Conservation (phyloP, 202 grass and related monocot species). For the Digitaria exilis region DNA sequence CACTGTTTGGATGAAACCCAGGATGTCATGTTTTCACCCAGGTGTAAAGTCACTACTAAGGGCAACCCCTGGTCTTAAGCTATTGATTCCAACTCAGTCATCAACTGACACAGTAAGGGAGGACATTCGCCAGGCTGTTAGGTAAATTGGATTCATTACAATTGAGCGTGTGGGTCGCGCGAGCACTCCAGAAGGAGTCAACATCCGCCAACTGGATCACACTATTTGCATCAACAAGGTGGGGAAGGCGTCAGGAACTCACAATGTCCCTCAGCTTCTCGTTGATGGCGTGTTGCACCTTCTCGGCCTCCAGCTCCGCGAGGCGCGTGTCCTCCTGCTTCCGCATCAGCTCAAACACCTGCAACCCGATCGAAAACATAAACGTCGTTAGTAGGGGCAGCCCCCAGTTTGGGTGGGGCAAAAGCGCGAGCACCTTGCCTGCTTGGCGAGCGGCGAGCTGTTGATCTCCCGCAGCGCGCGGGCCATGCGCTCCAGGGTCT, state of each 20-base stretch:
- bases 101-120: neutral
- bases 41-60: neutral
- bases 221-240: slow-evolving; percentile 6
- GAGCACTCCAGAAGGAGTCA: neutral
- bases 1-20: neutral
- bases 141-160: neutral
- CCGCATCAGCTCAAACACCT: slow-evolving; percentile 88
- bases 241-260: slow-evolving; percentile 16
- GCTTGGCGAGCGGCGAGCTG: slow-evolving; percentile 60
- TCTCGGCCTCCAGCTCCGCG: slow-evolving; percentile 56
- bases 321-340: slow-evolving; percentile 81
- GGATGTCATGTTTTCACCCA: neutral
- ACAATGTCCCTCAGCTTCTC: slow-evolving; percentile 61
- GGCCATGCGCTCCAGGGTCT: slow-evolving; percentile 67
- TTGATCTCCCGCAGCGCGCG: slow-evolving; percentile 74
- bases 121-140: neutral
- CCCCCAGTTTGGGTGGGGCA: slow-evolving; percentile 18
- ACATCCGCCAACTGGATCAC: neutral
- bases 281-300: slow-evolving; percentile 48
- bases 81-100: slow-evolving; percentile 9
- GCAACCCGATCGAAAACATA: slow-evolving; percentile 8
- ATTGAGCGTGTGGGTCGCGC: neutral
- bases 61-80: neutral
- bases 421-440: slow-evolving; percentile 66
- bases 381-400: slow-evolving; percentile 19